A percentile compares a stretch with the other conserved stretches of the same genome.
phyloP scores from a whole-genome alignment of 371 early-diverging fungal species.

The Mucor irregularis region DNA sequence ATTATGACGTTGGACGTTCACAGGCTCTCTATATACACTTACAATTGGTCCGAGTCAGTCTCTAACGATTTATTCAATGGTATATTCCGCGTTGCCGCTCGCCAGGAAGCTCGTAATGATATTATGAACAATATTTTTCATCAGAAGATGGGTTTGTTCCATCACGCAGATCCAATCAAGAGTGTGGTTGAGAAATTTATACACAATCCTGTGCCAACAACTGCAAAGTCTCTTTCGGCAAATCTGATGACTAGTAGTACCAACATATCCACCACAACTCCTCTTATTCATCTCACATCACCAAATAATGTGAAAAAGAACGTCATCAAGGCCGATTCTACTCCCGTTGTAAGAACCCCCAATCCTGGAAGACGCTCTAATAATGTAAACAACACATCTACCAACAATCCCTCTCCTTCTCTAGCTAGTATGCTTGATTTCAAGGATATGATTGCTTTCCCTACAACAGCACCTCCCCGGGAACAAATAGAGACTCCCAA shows the following conservation, averaged over 20 bases:
- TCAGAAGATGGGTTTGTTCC: constrained; percentile 76
- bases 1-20: constrained; percentile 60
- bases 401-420: background rate
- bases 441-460: constrained; percentile 28
- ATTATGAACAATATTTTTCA: constrained; percentile 62
- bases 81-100: constrained; percentile 26
- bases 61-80: constrained; percentile 60
- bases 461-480: constrained; percentile 9
- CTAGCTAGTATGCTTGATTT: constrained; percentile 24
- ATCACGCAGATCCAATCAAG: constrained; percentile 46
- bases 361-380: background rate
- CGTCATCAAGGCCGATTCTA: constrained; percentile 1
- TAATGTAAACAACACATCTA: background rate
- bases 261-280: constrained; percentile 12
- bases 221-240: background rate
- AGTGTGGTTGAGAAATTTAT: constrained; percentile 22
- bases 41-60: constrained; percentile 69
- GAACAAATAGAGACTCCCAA: constrained; percentile 1
- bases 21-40: constrained; percentile 63
- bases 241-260: constrained; percentile 1
- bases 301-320: constrained; percentile 20
- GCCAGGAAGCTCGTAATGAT: constrained; percentile 57
- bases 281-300: constrained; percentile 25
- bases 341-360: background rate
- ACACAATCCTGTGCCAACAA: background rate